These are phyloP conservation scores for Phytophthora europaea DNA, from an alignment of 352 stramenopile genomes.

Conservation along the genomic window DNA sequence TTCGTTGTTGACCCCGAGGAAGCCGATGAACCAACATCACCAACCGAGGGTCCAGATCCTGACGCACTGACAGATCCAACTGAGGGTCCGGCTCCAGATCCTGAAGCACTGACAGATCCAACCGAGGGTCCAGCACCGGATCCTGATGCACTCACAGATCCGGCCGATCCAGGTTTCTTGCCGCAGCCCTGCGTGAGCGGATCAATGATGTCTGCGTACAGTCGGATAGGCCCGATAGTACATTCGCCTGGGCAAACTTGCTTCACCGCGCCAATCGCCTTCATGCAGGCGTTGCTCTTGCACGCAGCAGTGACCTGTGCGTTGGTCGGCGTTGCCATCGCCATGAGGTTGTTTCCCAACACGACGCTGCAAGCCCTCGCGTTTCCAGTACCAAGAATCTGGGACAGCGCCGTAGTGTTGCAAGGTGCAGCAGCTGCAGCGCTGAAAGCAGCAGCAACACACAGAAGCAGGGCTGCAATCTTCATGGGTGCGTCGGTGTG, in stretches of 20 bases:
- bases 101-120: background rate
- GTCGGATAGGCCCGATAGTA: constrained; percentile 28
- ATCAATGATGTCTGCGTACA: constrained; percentile 43
- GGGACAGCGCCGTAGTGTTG: constrained; percentile 33
- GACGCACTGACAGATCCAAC: constrained; percentile 6
- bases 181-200: constrained; percentile 31
- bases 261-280: constrained; percentile 34
- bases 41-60: constrained; percentile 1
- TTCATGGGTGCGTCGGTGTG: constrained; percentile 21
- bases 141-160: background rate
- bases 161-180: constrained; percentile 9
- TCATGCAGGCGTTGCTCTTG: constrained; percentile 39
- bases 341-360: constrained; percentile 46
- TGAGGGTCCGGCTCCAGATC: background rate
- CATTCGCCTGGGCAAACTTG: constrained; percentile 43
- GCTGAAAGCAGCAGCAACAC: constrained; percentile 4
- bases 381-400: constrained; percentile 34
- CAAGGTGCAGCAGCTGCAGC: constrained; percentile 18
- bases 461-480: constrained; percentile 17
- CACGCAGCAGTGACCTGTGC: constrained; percentile 44
- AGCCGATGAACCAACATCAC: constrained; percentile 21
- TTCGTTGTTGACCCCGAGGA: constrained; percentile 14
- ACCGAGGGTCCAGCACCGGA: background rate
- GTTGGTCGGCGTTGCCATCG: constrained; percentile 32
- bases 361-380: constrained; percentile 41